These are phyloP conservation scores for Pholiota conissans DNA, from an alignment of 768 basidiomycete species.

Conservation along the genomic window DNA sequence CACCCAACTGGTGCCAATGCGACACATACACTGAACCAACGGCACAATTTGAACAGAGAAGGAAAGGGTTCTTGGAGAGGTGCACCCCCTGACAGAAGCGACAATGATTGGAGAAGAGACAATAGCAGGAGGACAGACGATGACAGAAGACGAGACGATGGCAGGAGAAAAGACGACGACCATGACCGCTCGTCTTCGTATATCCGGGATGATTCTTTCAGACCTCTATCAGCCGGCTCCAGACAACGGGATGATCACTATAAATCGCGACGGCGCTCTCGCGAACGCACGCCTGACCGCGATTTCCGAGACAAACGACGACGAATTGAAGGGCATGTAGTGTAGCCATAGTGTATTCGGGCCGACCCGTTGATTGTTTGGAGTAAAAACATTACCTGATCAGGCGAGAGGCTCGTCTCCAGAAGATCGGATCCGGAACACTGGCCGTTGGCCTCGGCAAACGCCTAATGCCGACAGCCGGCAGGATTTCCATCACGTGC, in stretches of 20 bases:
- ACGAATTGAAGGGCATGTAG: slow-evolving; percentile 57
- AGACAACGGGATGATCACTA: slow-evolving; percentile 12
- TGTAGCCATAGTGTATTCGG: not conserved
- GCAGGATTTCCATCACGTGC: too few relatives aligned
- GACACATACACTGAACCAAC: slow-evolving; percentile 14
- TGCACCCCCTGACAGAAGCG: slow-evolving; percentile 12
- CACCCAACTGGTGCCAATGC: slow-evolving; percentile 26
- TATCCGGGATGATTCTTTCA: slow-evolving; percentile 22
- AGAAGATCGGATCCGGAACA: too few relatives aligned
- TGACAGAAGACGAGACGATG: not conserved
- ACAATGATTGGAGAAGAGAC: slow-evolving; percentile 3
- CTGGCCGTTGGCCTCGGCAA: too few relatives aligned
- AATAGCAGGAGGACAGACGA: slow-evolving; percentile 24
- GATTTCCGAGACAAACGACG: slow-evolving; percentile 52
- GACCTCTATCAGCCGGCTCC: slow-evolving; percentile 18
- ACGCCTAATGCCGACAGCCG: too few relatives aligned
- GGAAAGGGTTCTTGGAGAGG: slow-evolving; percentile 16
- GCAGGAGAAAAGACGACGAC: slow-evolving; percentile 23
- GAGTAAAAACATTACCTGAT: not conserved
- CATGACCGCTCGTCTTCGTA: slow-evolving; percentile 21
- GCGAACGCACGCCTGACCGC: slow-evolving; percentile 31
- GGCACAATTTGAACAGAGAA: slow-evolving; percentile 13
- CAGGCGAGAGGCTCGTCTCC: not conserved
- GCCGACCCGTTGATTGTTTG: not conserved
- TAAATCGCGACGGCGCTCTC: slow-evolving; percentile 25